Evolutionary conservation across 2,329 filamentous ascomycete genomes (phyloP).

Genomic region (Alternaria consortialis): DNA sequence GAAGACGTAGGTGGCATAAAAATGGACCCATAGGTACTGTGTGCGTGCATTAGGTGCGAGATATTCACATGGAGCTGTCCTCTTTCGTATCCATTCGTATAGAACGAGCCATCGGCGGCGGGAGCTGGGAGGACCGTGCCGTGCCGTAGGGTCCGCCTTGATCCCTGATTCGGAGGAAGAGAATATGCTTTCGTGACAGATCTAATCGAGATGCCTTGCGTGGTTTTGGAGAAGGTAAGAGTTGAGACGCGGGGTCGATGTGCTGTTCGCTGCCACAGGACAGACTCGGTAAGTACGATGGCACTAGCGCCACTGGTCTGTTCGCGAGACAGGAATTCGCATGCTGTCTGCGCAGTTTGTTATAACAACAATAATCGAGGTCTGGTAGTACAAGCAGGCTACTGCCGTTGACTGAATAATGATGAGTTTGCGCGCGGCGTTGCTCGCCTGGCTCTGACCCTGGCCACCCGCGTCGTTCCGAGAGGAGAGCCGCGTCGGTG

Average conservation of each 20-base stretch:
- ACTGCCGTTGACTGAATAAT: no score
- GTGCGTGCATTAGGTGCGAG: not conserved
- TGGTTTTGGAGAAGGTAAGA: not conserved
- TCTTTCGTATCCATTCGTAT: not conserved
- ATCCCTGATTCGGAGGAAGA: not conserved
- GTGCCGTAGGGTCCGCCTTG: not conserved
- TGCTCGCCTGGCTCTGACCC: not conserved
- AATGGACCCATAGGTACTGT: not conserved
- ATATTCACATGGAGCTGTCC: not conserved
- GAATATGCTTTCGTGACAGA: not conserved
- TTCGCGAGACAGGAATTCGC: not conserved
- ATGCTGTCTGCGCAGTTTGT: not conserved
- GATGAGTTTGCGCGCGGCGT: not conserved
- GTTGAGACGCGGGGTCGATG: not conserved
- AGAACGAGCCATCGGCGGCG: not conserved
- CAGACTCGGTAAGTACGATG: not conserved
- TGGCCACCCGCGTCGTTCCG: constrained; percentile 1
- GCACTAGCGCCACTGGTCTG: not conserved
- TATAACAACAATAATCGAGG: not conserved
- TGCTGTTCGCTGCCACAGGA: not conserved
- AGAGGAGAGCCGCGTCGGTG: constrained; percentile 16
- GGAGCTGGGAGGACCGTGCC: not conserved
- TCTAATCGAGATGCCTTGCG: not conserved
- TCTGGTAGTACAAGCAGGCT: no score
- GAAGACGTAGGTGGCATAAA: not conserved